Conservation (phyloP, 345 rosid genomes). For the Hibiscus tridactylites region DNA sequence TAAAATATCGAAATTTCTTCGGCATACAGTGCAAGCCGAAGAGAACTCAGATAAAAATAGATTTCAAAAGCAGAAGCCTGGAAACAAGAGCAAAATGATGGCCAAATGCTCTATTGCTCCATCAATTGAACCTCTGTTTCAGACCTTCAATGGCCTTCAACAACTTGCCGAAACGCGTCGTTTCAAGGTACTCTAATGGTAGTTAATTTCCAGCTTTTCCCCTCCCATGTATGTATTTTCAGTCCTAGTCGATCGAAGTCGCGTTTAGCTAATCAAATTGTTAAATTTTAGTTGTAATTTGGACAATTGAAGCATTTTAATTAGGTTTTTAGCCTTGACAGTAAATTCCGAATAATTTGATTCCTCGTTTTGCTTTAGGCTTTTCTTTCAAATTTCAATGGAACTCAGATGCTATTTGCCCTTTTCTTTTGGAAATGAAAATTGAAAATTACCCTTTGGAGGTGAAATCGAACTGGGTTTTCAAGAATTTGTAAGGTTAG, state of each 20-base stretch:
- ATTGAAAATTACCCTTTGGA: background rate
- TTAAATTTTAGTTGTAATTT: background rate
- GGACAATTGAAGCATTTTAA: background rate
- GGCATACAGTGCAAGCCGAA: too few relatives aligned
- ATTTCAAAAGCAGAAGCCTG: background rate
- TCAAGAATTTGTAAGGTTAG: background rate
- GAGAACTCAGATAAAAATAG: background rate
- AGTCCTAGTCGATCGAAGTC: background rate
- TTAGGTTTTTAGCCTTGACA: background rate
- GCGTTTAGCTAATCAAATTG: background rate
- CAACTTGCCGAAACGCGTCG: conserved; percentile 60
- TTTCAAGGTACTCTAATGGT: conserved; percentile 50
- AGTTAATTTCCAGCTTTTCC: background rate
- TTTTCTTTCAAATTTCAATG: background rate
- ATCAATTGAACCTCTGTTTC: conserved; percentile 35
- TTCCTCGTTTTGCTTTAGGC: background rate
- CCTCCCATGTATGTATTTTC: background rate
- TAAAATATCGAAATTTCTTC: background rate
- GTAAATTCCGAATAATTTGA: background rate
- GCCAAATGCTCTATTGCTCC: conserved; percentile 24
- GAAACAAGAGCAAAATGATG: conserved; percentile 17
- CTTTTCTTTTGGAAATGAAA: conserved; percentile 3
- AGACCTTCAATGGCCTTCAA: conserved; percentile 50
- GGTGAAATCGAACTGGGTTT: background rate
- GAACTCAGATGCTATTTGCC: background rate